Conservation (phyloP, 176 grass and related monocot genomes). For the Poa pratensis region DNA sequence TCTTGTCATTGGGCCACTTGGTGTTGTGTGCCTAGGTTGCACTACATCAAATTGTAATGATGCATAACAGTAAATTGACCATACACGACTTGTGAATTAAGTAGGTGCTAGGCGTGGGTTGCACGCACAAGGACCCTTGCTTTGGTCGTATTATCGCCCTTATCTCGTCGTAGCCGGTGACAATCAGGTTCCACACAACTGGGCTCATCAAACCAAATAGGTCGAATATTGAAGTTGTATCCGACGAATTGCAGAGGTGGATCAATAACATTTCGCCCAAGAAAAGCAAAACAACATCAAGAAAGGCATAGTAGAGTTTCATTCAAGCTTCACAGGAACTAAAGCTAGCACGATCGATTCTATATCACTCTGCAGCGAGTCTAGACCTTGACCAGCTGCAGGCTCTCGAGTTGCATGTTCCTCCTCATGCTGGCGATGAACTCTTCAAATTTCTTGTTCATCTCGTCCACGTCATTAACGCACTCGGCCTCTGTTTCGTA, state of each 20-base stretch:
- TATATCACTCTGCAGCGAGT: background rate
- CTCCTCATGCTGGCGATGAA: constrained; percentile 60
- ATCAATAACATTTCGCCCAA: background rate
- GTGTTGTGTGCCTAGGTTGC: too few relatives aligned
- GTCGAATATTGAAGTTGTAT: background rate
- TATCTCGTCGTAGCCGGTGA: background rate
- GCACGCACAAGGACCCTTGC: background rate
- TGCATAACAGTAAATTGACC: background rate
- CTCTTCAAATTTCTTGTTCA: constrained; percentile 64
- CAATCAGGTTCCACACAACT: background rate
- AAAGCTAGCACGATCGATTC: background rate
- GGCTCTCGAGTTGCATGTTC: constrained; percentile 48
- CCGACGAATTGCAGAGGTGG: background rate
- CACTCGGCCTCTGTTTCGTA: background rate
- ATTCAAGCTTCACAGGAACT: too few relatives aligned
- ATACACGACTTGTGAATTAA: background rate
- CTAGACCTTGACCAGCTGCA: background rate
- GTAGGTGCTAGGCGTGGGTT: background rate
- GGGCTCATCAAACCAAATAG: background rate
- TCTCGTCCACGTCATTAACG: constrained; percentile 42
- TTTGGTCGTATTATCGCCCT: background rate
- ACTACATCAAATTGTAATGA: too few relatives aligned
- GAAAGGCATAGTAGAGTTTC: background rate
- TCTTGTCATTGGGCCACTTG: too few relatives aligned
- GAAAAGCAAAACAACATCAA: background rate